Base-by-base conservation (phyloP, 805 yeast genomes). In the Myxozyma neotropica region DNA sequence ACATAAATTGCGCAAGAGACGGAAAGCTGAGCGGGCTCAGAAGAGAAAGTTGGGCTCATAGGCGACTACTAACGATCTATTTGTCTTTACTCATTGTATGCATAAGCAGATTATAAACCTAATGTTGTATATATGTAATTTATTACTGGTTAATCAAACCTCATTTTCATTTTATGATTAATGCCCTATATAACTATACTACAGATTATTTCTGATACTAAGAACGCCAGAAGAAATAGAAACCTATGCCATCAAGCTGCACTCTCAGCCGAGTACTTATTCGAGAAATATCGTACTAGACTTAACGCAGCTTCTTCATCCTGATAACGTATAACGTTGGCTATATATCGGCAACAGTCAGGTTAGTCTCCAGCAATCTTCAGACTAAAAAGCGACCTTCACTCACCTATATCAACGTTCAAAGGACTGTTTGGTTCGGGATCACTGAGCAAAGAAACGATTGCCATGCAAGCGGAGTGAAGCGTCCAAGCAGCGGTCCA, bases 1-100 rank as follows among this genome's bases (percentile, higher is more conserved):
- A 73, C 99, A 94, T 77, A 94, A 94, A 80, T 81, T 90, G 74
- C 88, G 94, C 79, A 94, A 94, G 86, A 88, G 98, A 83, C 88
- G 97, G 83, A 91, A 86, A 83, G 89, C 86, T 47, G 96, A 92
- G 75, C 83, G 95, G 33, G 72, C 78, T 19, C 66, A 72, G 62
- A 71, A 76, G 53, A 67, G 79, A 52, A 71, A 72, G 65, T 69
- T 72, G 49, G n/a, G n/a, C n/a, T 15, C n/a, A 19, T 33, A 33
- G 27, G 21, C 42, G 5, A 38, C 7, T 5, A 38, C 21, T 38
- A 15, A 7, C 42, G 5, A 15, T n/a, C 42, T n/a, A n/a, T n/a
- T n/a, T n/a, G n/a, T n/a, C n/a, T n/a, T n/a, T n/a, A n/a, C 17
- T 17, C 13, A 15, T 38, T 38, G 42, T 17, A 15, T 38, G n/a